Evolutionary conservation across 208 protist species (phyloP).

Genomic region (Novymonas esmeraldas): DNA sequence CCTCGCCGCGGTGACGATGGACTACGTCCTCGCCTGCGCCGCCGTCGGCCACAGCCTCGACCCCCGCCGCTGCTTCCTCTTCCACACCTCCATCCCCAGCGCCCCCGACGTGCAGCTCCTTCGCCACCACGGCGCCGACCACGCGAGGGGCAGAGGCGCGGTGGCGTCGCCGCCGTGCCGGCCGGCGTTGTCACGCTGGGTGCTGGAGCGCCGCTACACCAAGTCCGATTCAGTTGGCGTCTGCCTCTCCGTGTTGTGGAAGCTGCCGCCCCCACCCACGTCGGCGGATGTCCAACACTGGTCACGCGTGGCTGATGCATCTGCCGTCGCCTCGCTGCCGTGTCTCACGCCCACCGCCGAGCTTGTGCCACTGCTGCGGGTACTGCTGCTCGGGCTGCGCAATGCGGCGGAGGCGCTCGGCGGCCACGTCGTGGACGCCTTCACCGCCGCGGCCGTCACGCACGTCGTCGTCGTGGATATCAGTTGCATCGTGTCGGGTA

Average conservation of each 20-base stretch:
- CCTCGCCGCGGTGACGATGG: constrained; percentile 35
- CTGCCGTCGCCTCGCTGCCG: neutral
- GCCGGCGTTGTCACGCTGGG: constrained; percentile 46
- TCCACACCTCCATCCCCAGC: constrained; percentile 46
- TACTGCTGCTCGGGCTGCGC: constrained; percentile 51
- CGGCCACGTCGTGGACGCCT: constrained; percentile 47
- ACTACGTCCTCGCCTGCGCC: constrained; percentile 58
- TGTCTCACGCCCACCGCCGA: constrained; percentile 1
- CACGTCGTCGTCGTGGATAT: constrained; percentile 79
- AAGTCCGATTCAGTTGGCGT: constrained; percentile 59
- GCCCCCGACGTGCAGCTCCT: constrained; percentile 41
- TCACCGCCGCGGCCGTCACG: constrained; percentile 52
- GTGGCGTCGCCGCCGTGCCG: neutral
- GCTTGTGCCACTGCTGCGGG: constrained; percentile 39
- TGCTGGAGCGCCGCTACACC: constrained; percentile 51
- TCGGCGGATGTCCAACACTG: neutral
- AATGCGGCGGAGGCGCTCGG: constrained; percentile 56
- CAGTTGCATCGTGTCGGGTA: constrained; percentile 35
- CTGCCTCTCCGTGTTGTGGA: constrained; percentile 45
- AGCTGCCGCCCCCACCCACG: constrained; percentile 13
- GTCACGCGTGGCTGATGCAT: neutral
- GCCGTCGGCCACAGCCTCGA: constrained; percentile 47
- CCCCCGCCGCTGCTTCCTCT: constrained; percentile 65
- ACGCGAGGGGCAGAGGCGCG: neutral
- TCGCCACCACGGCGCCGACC: constrained; percentile 15